Percentiles rank a stretch among this genome's conserved stretches.
These are phyloP conservation scores for Pulchroboletus neoregius DNA, from an alignment of 1,284 basidiomycete genomes.

Conservation along the genomic window DNA sequence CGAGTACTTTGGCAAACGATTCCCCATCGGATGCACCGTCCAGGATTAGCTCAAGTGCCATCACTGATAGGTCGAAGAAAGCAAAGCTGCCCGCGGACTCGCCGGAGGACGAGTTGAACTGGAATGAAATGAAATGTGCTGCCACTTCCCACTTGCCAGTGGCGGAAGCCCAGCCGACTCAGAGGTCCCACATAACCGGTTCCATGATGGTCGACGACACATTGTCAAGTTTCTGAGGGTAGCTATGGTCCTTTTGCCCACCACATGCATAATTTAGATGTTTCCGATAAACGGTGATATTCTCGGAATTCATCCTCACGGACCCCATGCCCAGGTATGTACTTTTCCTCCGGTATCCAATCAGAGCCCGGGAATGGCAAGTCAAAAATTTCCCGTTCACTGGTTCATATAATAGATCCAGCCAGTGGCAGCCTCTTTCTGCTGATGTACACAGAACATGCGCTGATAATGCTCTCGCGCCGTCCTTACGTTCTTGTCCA, in stretches of 20 bases:
- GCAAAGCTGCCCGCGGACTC: no score
- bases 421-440: not conserved
- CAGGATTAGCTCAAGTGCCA: no score
- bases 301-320: not conserved
- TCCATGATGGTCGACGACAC: no score
- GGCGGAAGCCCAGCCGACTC: no score
- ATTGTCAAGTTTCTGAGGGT: not conserved
- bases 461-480: not conserved
- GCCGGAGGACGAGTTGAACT: no score
- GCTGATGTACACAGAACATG: not conserved
- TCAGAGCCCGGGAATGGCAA: not conserved
- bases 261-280: not conserved
- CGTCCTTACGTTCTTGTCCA: constrained; percentile 1
- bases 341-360: not conserved
- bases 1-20: no score
- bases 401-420: not conserved
- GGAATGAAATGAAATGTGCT: no score
- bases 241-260: not conserved
- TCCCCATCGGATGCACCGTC: no score
- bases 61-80: no score
- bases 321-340: not conserved
- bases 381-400: not conserved
- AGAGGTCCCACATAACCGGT: no score
- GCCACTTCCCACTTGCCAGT: no score
- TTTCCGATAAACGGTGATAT: not conserved